Evolutionary conservation across 2,329 filamentous ascomycete genomes (phyloP), one percentile per base, ranked within the genome.

Genomic region (Venturia oleaginea): DNA sequence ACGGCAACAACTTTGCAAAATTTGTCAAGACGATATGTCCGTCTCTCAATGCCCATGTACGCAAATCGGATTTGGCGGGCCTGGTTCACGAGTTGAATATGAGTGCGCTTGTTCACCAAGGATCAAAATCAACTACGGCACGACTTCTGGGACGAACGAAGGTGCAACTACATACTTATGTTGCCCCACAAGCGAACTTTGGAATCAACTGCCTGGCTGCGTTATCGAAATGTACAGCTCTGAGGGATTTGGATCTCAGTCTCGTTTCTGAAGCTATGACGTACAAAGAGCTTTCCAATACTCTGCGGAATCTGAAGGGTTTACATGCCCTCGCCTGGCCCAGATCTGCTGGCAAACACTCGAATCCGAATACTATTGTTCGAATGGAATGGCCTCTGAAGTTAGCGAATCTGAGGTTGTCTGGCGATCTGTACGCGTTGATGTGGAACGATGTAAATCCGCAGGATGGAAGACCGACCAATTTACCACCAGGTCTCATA

Each of bases 111-210:
- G 83, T 86, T 2, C 83, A 87, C 68, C 81, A 86, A 68, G 82
- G 82, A 66, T 81, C 77, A 64, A 84, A 83, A 68, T 83, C 81
- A 61, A 72, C 80, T 11, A 86, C 84, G 0, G 82, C 84, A 24
- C 79, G 84, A 38, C 72, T 87, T 8, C 74, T 87, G 3, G 78
- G 81, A 30, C 76, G 82, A 61, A 79, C 82, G 0, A 85, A 83
- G 66, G 71, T 73, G 6, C 79, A 75, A 1, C 70, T 87, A 22
- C 76, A 81, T 66, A 71, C 74, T n/a, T 86, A 86, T 69, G 71
- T 81, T 59, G 83, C 84, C 0, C 85, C 85, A 0, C 81, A 82
- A 66, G 78, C 81, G 4, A 81, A 80, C 4, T 86, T 87, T 68
- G 80, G 80, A 2, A 72, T 82, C 62, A 84, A 84, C 66, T 83